These are phyloP conservation scores for Articulospora tetracladia DNA, from an alignment of 495 filamentous ascomycete genomes.

Conservation along the genomic window DNA sequence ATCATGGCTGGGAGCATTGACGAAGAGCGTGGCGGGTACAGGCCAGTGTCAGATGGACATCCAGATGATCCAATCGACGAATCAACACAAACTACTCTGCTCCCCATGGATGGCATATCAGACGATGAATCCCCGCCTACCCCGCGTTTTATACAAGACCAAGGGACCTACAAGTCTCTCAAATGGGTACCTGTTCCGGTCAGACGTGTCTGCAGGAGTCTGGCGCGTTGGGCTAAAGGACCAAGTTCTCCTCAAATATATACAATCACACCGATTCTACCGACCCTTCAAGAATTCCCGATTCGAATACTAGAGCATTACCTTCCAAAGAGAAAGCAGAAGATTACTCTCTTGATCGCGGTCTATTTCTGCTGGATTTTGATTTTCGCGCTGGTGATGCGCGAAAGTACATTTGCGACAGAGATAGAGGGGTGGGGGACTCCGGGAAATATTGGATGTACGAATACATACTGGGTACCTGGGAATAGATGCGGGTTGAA, in stretches of 20 bases:
- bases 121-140: constrained; percentile 26
- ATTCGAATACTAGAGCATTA: constrained; percentile 56
- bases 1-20: constrained; percentile 8
- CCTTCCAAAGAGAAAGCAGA: constrained; percentile 60
- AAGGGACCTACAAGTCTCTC: constrained; percentile 27
- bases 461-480: constrained; percentile 57
- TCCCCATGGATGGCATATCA: constrained; percentile 23
- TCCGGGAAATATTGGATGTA: constrained; percentile 64
- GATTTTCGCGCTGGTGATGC: constrained; percentile 63
- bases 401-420: constrained; percentile 56
- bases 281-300: constrained; percentile 64
- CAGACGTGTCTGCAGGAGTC: constrained; percentile 35
- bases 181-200: constrained; percentile 48
- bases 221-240: constrained; percentile 65
- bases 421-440: constrained; percentile 67
- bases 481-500: constrained; percentile 76
- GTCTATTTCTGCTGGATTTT: constrained; percentile 70
- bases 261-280: constrained; percentile 66
- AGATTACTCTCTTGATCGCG: constrained; percentile 51
- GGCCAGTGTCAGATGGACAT: constrained; percentile 9
- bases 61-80: constrained; percentile 24
- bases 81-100: constrained; percentile 13
- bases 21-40: constrained; percentile 15
- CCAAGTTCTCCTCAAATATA: constrained; percentile 61
- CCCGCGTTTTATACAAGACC: constrained; percentile 38